Evolutionary conservation across 2,329 filamentous ascomycete species (phyloP).

Genomic region (Fusarium anguioides): DNA sequence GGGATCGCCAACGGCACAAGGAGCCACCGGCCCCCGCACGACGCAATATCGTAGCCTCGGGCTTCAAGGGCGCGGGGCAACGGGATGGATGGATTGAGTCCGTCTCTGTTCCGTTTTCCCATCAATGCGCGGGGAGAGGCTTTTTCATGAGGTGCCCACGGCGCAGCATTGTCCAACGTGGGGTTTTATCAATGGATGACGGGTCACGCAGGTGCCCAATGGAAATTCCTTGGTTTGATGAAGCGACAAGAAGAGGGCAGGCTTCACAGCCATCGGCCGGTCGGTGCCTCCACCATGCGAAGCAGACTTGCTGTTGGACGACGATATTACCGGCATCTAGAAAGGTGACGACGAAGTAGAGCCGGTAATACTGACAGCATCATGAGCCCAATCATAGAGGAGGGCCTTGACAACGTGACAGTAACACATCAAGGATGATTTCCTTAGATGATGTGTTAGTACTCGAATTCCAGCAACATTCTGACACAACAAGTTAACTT

Average conservation of each 20-base stretch:
- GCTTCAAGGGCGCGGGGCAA: slow-evolving; percentile 42
- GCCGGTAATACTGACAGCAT: slow-evolving; percentile 36
- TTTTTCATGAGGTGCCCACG: slow-evolving; percentile 38
- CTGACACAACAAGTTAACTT: slow-evolving; percentile 23
- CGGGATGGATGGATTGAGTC: slow-evolving; percentile 40
- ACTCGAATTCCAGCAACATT: slow-evolving; percentile 21
- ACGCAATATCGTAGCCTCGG: slow-evolving; percentile 40
- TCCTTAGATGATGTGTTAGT: slow-evolving; percentile 18
- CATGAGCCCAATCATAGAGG: slow-evolving; percentile 41
- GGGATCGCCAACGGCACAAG: slow-evolving; percentile 39
- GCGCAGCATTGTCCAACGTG: slow-evolving; percentile 45
- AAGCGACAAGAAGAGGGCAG: slow-evolving; percentile 35
- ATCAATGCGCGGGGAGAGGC: slow-evolving; percentile 34
- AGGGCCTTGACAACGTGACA: slow-evolving; percentile 41
- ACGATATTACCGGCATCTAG: slow-evolving; percentile 30
- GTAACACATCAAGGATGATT: slow-evolving; percentile 29
- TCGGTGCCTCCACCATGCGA: slow-evolving; percentile 30
- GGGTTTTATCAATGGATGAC: slow-evolving; percentile 46
- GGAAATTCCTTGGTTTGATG: slow-evolving; percentile 34
- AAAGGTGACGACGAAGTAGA: slow-evolving; percentile 24
- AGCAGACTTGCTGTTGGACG: slow-evolving; percentile 29
- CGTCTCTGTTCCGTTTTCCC: slow-evolving; percentile 28
- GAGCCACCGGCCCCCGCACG: slow-evolving; percentile 41
- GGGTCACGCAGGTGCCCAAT: slow-evolving; percentile 32
- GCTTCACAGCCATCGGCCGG: slow-evolving; percentile 27